Base-by-base conservation (phyloP, 805 yeast species). In the Schwanniomyces pseudopolymorphus region DNA sequence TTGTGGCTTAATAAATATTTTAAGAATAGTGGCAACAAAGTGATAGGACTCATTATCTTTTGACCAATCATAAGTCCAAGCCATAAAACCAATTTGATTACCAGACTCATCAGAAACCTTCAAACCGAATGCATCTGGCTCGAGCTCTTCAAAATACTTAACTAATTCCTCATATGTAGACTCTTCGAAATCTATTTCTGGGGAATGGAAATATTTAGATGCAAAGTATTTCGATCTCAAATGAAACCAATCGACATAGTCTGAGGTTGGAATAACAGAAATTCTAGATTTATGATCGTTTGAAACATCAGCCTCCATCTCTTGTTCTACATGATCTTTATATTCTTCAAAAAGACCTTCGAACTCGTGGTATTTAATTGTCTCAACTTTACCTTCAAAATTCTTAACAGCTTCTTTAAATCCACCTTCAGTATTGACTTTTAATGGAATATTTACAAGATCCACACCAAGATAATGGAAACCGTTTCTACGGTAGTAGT, bases 51-150 rank as follows among this genome's bases (percentile, higher is more conserved):
- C 60, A 13, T 47, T 35, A 1, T 42, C 40, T 11, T 46, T 39
- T n/a, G 51, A 19, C 59, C 64, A 72, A 47, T 72, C 78, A 44
- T 62, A 61, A n/a, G 75, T 69, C 75, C 75, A 72, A 16, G 58
- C 54, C 16, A 72, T 57, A 39, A 61, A 63, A 0, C 73, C 77
- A 16, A 53, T 44, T 22, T 52, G 28, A 2, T 49, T 38, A 13
- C 58, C 64, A 8, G 50, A 48, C 4, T 50, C 49, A 9, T 57
- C 44, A 5, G 44, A 43, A 3, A 64, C 25, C 44, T 60, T 55
- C 39, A 72, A 41, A 4, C 77, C 78, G 51, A 66, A 71, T 8
- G 50, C 45, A 8, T 49, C 42, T 2, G 76, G 77, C 10, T 61
- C 58, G 9, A 62, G 49, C 3, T 41, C 28, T 24, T 51, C 54